A percentile compares a stretch with the other conserved stretches of the same genome.
Evolutionary conservation across 2,329 filamentous ascomycete species (phyloP).

Genomic region (Colletotrichum shisoi): DNA sequence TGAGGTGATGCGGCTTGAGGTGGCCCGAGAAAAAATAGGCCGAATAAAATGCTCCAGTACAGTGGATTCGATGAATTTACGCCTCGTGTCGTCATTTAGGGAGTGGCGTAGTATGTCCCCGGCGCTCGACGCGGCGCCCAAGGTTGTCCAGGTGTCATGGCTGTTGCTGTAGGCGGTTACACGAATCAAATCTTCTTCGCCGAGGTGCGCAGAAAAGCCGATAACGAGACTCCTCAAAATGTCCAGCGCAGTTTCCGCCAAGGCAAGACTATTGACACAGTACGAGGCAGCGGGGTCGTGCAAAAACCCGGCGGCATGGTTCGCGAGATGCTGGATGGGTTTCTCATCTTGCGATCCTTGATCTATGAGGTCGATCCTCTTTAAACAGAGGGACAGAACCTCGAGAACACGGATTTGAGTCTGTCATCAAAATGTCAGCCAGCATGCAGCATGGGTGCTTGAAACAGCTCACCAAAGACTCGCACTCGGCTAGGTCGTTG

Average conservation of each 20-base stretch:
- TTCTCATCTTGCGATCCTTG: conserved; percentile 6
- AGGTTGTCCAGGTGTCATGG: conserved; percentile 52
- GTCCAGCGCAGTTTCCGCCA: conserved; percentile 2
- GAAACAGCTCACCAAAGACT: conserved; percentile 8
- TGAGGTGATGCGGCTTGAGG: conserved; percentile 62
- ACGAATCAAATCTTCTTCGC: conserved; percentile 44
- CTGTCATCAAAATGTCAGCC: not conserved
- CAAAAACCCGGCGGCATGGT: not conserved
- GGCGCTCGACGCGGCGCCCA: conserved; percentile 46
- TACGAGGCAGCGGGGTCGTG: not conserved
- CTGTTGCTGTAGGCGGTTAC: conserved; percentile 47
- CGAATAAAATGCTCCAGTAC: conserved; percentile 71
- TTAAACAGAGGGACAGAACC: conserved; percentile 19
- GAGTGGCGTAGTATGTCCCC: conserved; percentile 46
- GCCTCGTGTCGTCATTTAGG: conserved; percentile 38
- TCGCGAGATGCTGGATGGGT: conserved; percentile 10
- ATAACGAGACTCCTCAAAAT: conserved; percentile 15
- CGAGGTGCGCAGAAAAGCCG: conserved; percentile 11
- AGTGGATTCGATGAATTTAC: conserved; percentile 59
- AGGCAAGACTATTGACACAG: not conserved
- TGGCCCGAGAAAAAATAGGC: conserved; percentile 69
- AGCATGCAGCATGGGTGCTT: not conserved
- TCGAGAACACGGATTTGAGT: conserved; percentile 4
- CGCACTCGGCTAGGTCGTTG: conserved; percentile 4
- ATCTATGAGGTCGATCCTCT: conserved; percentile 1